phyloP scores from a whole-genome alignment of 169 alveolate genomes.

The Toxoplasma gondii region DNA sequence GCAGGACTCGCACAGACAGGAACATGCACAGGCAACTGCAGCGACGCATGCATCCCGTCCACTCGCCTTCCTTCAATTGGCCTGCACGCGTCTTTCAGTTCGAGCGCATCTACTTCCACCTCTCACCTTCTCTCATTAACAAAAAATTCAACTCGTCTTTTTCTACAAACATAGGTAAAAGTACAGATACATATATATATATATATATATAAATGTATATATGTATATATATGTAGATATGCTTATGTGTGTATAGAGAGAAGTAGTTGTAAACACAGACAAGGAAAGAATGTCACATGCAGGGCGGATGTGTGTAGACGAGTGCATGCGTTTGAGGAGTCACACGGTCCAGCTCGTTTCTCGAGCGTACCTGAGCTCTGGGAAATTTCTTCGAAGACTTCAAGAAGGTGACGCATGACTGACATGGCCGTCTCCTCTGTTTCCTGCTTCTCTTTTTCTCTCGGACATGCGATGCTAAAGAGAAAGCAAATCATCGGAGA shows the following conservation, averaged over 20 bases:
- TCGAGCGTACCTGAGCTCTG: slow-evolving; percentile 6
- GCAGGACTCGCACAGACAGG: too few relatives aligned
- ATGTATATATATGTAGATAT: neutral
- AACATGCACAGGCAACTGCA: too few relatives aligned
- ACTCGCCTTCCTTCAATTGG: too few relatives aligned
- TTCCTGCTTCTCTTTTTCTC: neutral
- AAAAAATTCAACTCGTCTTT: too few relatives aligned
- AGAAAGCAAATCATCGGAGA: neutral
- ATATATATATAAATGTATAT: neutral
- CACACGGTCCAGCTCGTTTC: neutral
- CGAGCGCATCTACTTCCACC: too few relatives aligned
- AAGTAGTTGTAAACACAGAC: neutral
- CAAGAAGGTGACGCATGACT: neutral
- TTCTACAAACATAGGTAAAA: too few relatives aligned
- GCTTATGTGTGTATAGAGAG: neutral
- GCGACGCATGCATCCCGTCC: too few relatives aligned
- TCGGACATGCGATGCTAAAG: neutral
- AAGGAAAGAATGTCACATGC: too few relatives aligned
- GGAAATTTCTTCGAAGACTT: slow-evolving; percentile 13
- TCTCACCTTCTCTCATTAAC: too few relatives aligned
- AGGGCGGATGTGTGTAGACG: too few relatives aligned
- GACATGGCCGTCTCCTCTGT: neutral
- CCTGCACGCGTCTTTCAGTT: too few relatives aligned
- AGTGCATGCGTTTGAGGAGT: neutral
- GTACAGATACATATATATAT: neutral